Conservation (phyloP, 805 yeast species). For the Millerozyma miso region DNA sequence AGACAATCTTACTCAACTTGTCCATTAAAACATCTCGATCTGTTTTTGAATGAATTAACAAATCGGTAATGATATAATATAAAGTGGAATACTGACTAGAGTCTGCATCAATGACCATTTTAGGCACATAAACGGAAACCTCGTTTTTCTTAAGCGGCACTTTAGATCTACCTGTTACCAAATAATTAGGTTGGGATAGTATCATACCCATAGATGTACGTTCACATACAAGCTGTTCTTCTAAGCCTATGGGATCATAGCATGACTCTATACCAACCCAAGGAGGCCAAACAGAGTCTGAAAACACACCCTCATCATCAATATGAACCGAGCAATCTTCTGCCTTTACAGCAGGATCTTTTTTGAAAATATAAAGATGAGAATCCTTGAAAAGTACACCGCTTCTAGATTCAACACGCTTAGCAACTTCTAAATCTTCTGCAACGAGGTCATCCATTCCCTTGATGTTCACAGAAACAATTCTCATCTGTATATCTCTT, state of each 20-base stretch:
- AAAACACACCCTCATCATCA: conserved; percentile 40
- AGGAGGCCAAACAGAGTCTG: conserved; percentile 80
- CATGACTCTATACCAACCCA: conserved; percentile 76
- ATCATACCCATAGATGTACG: conserved; percentile 40
- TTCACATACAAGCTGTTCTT: conserved; percentile 30
- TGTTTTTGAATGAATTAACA: conserved; percentile 26
- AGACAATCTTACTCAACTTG: conserved; percentile 33
- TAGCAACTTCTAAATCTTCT: conserved; percentile 27
- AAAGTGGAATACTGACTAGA: conserved; percentile 36
- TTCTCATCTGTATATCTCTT: conserved; percentile 55
- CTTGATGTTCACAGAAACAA: conserved; percentile 40
- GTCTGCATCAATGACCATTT: conserved; percentile 35
- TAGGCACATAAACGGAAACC: conserved; percentile 30
- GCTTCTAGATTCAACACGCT: conserved; percentile 50
- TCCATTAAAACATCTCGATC: conserved; percentile 31
- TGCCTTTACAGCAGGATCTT: conserved; percentile 21
- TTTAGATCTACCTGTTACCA: conserved; percentile 35
- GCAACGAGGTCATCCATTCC: conserved; percentile 34
- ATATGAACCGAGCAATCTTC: conserved; percentile 29
- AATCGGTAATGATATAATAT: conserved; percentile 31
- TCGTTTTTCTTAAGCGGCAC: conserved; percentile 21
- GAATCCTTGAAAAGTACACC: conserved; percentile 56
- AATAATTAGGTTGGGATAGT: conserved; percentile 47
- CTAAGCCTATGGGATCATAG: conserved; percentile 40
- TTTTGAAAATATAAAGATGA: conserved; percentile 48